A percentile compares a stretch with the other conserved stretches of the same genome.
Conservation (phyloP, 768 basidiomycete genomes). For the Boletus vermiculosoides region DNA sequence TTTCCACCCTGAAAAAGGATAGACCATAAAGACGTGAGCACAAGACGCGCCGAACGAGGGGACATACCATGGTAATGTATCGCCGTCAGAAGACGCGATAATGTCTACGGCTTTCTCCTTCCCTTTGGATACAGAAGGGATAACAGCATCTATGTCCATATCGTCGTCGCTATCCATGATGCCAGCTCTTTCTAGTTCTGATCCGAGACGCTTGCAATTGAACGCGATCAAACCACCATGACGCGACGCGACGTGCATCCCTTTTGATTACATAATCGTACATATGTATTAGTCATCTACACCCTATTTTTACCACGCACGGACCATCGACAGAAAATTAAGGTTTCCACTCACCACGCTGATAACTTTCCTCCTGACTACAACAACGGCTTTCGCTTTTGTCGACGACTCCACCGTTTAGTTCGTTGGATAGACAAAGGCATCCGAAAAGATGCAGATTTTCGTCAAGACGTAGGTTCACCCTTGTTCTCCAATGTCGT, state of each 20-base stretch:
- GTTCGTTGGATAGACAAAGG: constrained; percentile 86
- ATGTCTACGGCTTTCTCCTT: constrained; percentile 64
- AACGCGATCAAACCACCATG: not conserved
- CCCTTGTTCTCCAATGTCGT: not conserved
- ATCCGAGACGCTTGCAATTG: not conserved
- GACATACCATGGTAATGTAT: constrained; percentile 82
- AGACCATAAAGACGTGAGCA: not conserved
- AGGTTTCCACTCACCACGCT: constrained; percentile 19
- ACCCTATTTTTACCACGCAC: constrained; percentile 35
- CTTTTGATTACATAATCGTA: constrained; percentile 1
- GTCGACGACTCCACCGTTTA: constrained; percentile 93
- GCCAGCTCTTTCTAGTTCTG: not conserved
- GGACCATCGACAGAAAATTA: constrained; percentile 42
- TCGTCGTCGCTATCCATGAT: constrained; percentile 59
- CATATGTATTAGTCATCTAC: constrained; percentile 18
- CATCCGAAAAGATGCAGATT: constrained; percentile 87
- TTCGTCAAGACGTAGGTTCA: constrained; percentile 90
- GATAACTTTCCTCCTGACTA: constrained; percentile 23
- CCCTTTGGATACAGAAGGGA: constrained; percentile 48
- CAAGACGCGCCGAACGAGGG: not conserved
- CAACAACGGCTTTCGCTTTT: constrained; percentile 51
- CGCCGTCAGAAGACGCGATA: constrained; percentile 45
- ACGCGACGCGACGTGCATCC: constrained; percentile 25
- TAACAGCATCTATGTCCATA: constrained; percentile 43
- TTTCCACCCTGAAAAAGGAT: constrained; percentile 77